These are phyloP conservation scores for Sarocladiaceae sp. DNA, from an alignment of 2,329 filamentous ascomycete genomes.

Conservation along the genomic window DNA sequence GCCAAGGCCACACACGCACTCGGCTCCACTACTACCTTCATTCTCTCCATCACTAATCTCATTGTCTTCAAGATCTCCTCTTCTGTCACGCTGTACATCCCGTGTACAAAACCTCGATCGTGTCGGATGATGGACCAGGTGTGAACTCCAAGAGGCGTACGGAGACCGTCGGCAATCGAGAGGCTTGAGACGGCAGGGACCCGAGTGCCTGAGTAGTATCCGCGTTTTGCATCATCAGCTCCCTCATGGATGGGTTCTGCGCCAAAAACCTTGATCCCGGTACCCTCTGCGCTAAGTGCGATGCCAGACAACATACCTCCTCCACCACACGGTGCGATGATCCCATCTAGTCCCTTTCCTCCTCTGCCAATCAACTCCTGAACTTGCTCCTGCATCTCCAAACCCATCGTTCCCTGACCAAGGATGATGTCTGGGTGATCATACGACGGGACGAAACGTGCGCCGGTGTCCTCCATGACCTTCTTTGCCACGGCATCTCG, in stretches of 20 bases:
- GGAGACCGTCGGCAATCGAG: constrained; percentile 84
- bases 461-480: constrained; percentile 68
- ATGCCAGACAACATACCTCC: constrained; percentile 84
- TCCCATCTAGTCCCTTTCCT: constrained; percentile 52
- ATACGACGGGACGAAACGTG: constrained; percentile 81
- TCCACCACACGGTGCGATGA: constrained; percentile 82
- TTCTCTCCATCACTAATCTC: constrained; percentile 74
- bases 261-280: constrained; percentile 74
- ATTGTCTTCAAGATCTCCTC: constrained; percentile 76
- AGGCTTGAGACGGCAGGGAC: constrained; percentile 67
- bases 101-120: constrained; percentile 63
- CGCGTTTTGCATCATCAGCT: constrained; percentile 75
- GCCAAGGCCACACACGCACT: constrained; percentile 82
- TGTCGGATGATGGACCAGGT: constrained; percentile 73
- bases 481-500: constrained; percentile 72
- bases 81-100: constrained; percentile 72
- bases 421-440: constrained; percentile 90
- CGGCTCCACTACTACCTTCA: constrained; percentile 90
- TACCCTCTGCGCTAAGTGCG: constrained; percentile 70
- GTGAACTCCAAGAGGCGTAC: constrained; percentile 72
- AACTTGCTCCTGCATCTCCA: constrained; percentile 79
- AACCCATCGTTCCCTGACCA: constrained; percentile 83
- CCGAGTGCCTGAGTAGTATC: constrained; percentile 59
- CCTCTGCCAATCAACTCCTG: constrained; percentile 38
- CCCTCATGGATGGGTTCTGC: constrained; percentile 81